phyloP scores from a whole-genome alignment of 306 rosid species.

The Aeschynomene evenia region DNA sequence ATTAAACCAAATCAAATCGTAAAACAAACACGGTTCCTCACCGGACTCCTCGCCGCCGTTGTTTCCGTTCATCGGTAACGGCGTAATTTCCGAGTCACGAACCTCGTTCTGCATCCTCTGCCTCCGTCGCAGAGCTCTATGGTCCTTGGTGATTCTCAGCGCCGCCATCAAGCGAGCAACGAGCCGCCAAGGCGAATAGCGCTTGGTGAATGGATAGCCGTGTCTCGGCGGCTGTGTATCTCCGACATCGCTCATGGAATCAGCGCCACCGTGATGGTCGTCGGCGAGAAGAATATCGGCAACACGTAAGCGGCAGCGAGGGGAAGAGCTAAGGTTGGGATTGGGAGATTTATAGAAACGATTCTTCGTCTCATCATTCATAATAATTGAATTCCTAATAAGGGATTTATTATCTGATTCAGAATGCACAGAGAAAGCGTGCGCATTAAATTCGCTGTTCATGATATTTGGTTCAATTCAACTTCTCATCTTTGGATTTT shows the following conservation, averaged over 20 bases:
- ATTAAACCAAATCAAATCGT: not conserved
- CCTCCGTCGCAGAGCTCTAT: constrained; percentile 17
- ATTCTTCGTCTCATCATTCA: not conserved
- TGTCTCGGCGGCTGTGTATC: not conserved
- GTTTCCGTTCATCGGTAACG: constrained; percentile 20
- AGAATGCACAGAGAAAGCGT: not conserved
- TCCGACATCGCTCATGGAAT: constrained; percentile 39
- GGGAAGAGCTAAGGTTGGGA: not conserved
- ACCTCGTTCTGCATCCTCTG: constrained; percentile 9
- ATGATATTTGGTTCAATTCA: constrained; percentile 1
- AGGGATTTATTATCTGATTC: not conserved
- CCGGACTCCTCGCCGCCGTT: constrained; percentile 38
- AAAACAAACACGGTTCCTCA: constrained; percentile 29
- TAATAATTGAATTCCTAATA: not conserved
- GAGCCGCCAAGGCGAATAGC: constrained; percentile 56
- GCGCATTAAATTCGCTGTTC: constrained; percentile 32
- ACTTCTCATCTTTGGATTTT: constrained; percentile 30
- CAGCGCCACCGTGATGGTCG: constrained; percentile 28
- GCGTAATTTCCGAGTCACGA: not conserved
- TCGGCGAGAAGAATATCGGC: constrained; percentile 56
- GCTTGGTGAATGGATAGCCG: constrained; percentile 14
- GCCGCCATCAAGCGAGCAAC: constrained; percentile 47
- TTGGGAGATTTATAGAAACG: constrained; percentile 38
- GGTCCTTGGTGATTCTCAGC: constrained; percentile 41
- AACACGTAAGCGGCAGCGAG: constrained; percentile 44